Conservation (phyloP, 345 rosid species). For the Rhodamnia argentea region DNA sequence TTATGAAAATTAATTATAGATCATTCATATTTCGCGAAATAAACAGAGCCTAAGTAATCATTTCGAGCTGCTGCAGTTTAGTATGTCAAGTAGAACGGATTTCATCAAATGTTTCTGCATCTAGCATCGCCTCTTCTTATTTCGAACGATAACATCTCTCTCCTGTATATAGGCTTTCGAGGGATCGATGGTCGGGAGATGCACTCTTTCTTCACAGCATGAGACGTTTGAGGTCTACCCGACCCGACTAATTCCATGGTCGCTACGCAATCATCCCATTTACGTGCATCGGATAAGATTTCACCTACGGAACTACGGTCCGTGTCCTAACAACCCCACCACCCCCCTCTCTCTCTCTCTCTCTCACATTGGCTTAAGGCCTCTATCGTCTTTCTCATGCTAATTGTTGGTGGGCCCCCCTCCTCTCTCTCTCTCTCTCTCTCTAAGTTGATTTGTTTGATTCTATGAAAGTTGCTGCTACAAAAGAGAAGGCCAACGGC, state of each 20-base stretch:
- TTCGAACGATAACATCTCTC: neutral
- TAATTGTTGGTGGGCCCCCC: neutral
- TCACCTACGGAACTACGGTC: neutral
- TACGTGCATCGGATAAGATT: neutral
- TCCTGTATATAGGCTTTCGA: neutral
- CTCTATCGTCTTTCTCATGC: neutral
- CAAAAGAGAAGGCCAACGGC: neutral
- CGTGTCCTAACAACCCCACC: no score
- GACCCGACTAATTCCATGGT: no score
- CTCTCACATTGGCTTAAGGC: neutral
- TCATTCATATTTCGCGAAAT: no score
- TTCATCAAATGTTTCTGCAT: neutral
- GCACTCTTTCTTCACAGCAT: neutral
- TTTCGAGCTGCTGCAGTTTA: rapidly evolving
- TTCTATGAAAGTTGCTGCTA: neutral
- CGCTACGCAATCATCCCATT: neutral
- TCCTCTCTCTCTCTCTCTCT: neutral
- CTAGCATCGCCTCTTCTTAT: neutral
- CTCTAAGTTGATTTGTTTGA: neutral
- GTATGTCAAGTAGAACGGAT: rapidly evolving
- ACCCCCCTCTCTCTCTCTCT: no score
- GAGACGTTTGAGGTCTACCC: no score
- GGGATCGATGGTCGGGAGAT: neutral
- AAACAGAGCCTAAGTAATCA: neutral
- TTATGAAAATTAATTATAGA: no score